Evolutionary conservation across 1,284 basidiomycete species (phyloP).

Genomic region (Coniferiporia sulphurascens): DNA sequence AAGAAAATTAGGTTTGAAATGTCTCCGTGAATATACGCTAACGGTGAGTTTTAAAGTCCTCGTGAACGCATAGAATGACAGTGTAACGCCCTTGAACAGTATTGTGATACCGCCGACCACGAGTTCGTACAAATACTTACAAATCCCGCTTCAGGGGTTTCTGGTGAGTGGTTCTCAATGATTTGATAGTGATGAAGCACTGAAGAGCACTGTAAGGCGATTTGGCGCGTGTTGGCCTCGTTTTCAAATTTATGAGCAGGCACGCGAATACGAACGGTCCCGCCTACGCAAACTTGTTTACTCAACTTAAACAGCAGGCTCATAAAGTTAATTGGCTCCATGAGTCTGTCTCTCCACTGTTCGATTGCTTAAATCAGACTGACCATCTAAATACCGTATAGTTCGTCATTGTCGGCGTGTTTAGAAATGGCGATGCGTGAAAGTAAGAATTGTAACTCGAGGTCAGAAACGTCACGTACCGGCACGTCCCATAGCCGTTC

Average conservation of each 20-base stretch:
- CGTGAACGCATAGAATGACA: too few species aligned
- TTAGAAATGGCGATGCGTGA: background rate
- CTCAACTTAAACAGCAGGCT: background rate
- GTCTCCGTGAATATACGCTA: background rate
- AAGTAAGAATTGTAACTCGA: background rate
- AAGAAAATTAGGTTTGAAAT: background rate
- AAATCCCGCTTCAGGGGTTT: background rate
- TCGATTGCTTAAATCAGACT: background rate
- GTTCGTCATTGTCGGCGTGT: too few species aligned
- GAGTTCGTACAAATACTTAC: background rate
- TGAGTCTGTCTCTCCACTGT: background rate
- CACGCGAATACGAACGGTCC: background rate
- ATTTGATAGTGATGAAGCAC: background rate
- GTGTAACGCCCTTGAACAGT: too few species aligned
- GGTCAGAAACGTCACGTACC: too few species aligned
- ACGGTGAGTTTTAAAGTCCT: background rate
- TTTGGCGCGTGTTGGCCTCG: background rate
- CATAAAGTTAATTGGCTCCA: background rate
- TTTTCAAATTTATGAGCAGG: slow-evolving; percentile 1
- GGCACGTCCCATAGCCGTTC: too few species aligned
- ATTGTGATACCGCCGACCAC: too few species aligned
- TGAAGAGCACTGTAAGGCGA: background rate
- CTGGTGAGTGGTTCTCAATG: background rate
- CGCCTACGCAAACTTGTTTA: background rate
- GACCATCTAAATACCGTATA: too few species aligned